Evolutionary conservation across 2,329 filamentous ascomycete genomes (phyloP).

Genomic region (Drechslerella dactyloides): DNA sequence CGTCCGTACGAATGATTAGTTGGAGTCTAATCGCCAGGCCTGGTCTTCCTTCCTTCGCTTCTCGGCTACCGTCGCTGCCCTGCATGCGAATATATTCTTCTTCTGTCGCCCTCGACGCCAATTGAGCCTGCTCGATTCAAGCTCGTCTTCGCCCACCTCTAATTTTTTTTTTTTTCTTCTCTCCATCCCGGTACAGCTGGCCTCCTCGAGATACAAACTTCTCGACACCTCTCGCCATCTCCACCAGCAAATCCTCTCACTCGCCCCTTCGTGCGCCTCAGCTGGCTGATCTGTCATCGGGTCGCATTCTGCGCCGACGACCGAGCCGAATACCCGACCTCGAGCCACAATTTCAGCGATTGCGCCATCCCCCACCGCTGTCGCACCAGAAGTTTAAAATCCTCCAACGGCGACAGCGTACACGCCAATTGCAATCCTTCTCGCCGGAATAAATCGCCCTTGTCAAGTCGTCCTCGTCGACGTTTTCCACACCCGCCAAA

Average conservation of each 20-base stretch:
- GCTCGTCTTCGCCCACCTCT: not conserved
- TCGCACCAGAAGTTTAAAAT: constrained; percentile 35
- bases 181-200: too few relatives aligned
- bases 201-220: too few relatives aligned
- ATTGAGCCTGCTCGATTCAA: too few relatives aligned
- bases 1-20: too few relatives aligned
- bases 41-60: not conserved
- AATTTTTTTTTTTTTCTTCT: too few relatives aligned
- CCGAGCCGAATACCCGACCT: constrained; percentile 44
- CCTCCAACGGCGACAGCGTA: not conserved
- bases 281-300: too few relatives aligned
- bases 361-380: constrained; percentile 44
- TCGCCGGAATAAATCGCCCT: not conserved
- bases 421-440: not conserved
- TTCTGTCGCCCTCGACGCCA: not conserved
- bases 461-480: too few relatives aligned
- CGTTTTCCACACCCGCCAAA: too few relatives aligned
- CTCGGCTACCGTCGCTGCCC: not conserved
- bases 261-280: not conserved
- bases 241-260: too few relatives aligned
- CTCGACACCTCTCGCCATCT: too few relatives aligned
- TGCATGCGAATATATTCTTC: not conserved
- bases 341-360: constrained; percentile 8
- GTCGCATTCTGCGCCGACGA: not conserved
- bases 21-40: not conserved